phyloP scores from a whole-genome alignment of 2,329 filamentous ascomycete species.

The Bipolaris sorokiniana region DNA sequence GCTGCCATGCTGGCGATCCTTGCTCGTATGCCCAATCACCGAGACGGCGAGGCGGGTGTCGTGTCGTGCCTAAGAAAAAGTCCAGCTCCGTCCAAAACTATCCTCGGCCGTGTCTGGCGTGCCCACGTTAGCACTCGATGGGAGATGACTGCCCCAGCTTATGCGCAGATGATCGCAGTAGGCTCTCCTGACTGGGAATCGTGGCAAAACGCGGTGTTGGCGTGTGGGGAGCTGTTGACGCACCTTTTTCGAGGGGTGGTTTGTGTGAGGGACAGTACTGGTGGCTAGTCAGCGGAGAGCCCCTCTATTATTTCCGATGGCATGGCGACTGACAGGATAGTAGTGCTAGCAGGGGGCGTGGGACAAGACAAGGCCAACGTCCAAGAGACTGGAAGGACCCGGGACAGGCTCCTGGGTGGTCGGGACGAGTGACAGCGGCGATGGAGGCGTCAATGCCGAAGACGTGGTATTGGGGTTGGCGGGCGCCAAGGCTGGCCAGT shows the following conservation, averaged over 20 bases:
- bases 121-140: constrained; percentile 26
- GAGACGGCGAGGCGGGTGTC: constrained; percentile 14
- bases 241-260: constrained; percentile 40
- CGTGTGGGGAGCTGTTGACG: constrained; percentile 27
- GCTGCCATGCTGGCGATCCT: constrained; percentile 47
- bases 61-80: constrained; percentile 18
- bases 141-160: constrained; percentile 2
- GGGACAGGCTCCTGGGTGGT: constrained; percentile 11
- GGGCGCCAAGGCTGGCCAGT: constrained; percentile 47
- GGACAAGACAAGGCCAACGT: constrained; percentile 9
- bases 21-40: constrained; percentile 31
- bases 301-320: constrained; percentile 34
- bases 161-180: constrained; percentile 1
- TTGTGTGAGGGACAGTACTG: constrained; percentile 38
- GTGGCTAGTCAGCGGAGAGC: constrained; percentile 43
- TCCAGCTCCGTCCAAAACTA: constrained; percentile 10
- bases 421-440: constrained; percentile 20
- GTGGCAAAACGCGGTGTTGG: constrained; percentile 10
- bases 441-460: constrained; percentile 33
- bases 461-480: constrained; percentile 39
- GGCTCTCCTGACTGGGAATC: neutral
- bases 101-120: constrained; percentile 21
- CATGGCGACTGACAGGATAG: constrained; percentile 33
- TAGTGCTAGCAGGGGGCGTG: constrained; percentile 13
- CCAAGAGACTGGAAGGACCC: constrained; percentile 18